Evolutionary conservation across 2,329 filamentous ascomycete species (phyloP), one percentile per base, ranked within the genome.

Genomic region (Pleochaeta shiraiana): DNA sequence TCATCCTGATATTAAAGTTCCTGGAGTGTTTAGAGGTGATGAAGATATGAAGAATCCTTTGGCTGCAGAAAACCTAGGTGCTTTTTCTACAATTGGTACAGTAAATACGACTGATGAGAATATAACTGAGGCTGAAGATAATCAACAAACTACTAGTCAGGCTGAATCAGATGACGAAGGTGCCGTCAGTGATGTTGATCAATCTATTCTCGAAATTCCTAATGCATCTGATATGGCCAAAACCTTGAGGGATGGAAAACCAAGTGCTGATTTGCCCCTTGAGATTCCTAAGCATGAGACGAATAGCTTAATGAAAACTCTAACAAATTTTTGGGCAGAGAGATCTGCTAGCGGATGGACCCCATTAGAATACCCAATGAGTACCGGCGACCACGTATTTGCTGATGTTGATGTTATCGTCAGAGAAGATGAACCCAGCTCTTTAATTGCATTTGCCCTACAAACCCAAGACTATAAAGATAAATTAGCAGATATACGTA

Each of bases 251-350:
- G 75, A 73, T 12, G 69, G 70, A 43, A 85, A 83, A 68, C 79
- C 79, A 3, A 82, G 77, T 69, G 77, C 78, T 1, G 83, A 84
- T 63, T 79, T 84, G 28, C 79, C 81, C 0, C 75, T 88, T 11
- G 90, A 95, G 69, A 79, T 98, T 14, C 90, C 90, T 0, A 95
- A 90, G 71, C 90, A 97, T 71, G 90, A 96, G 72, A 93, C 92
- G 74, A 91, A 85, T 65, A 96, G 90, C 57, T 78, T 97, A 68
- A 87, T 98, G 83, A 95, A 95, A 72, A 90, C 96, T 77, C 79
- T 98, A 57, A 93, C 90, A 19, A 96, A 92, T 71, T 98, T 98
- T 74, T 98, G 93, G 93, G 95, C 93, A 1, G 95, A 98, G 75
- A 84, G 93, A 64, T 97, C 93, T 60, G 90, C 95, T 28, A 96